Evolutionary conservation across 2,329 filamentous ascomycete genomes (phyloP).

Genomic region (Cladophialophora exuberans): DNA sequence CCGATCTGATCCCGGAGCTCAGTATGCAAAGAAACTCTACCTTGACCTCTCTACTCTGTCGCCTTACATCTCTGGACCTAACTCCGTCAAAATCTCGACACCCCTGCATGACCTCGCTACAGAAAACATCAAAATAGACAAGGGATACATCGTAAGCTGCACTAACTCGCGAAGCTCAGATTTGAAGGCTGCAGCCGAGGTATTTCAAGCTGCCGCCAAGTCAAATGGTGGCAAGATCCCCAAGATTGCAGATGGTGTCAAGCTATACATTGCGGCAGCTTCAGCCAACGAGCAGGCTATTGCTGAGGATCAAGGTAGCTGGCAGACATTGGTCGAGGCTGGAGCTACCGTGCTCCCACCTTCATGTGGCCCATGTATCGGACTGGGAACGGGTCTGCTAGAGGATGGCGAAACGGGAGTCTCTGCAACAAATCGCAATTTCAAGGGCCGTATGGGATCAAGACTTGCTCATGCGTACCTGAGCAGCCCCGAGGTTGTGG

Average conservation of each 20-base stretch:
- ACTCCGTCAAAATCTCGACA: slow-evolving; percentile 85
- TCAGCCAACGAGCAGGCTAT: slow-evolving; percentile 75
- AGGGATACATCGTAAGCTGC: slow-evolving; percentile 86
- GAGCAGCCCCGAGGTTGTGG: slow-evolving; percentile 86
- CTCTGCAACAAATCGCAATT: slow-evolving; percentile 82
- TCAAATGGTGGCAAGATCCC: slow-evolving; percentile 64
- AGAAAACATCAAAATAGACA: slow-evolving; percentile 76
- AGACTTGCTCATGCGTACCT: slow-evolving; percentile 82
- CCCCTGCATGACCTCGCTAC: slow-evolving; percentile 73
- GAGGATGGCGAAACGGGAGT: slow-evolving; percentile 88
- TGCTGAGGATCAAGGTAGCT: slow-evolving; percentile 81
- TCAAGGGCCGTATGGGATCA: slow-evolving; percentile 87
- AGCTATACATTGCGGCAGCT: slow-evolving; percentile 89
- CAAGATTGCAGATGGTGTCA: slow-evolving; percentile 74
- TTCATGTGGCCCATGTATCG: slow-evolving; percentile 85
- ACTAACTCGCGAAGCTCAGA: slow-evolving; percentile 85
- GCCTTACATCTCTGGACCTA: slow-evolving; percentile 83
- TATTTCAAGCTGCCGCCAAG: slow-evolving; percentile 76
- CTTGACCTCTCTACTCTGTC: slow-evolving; percentile 81
- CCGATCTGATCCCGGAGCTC: slow-evolving; percentile 72
- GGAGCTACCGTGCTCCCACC: slow-evolving; percentile 73
- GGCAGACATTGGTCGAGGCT: slow-evolving; percentile 79
- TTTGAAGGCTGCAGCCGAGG: slow-evolving; percentile 76
- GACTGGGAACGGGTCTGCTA: slow-evolving; percentile 76
- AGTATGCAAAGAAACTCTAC: slow-evolving; percentile 81